Base-by-base conservation (phyloP, 2,329 filamentous ascomycete species). In the Fusarium sp. region DNA sequence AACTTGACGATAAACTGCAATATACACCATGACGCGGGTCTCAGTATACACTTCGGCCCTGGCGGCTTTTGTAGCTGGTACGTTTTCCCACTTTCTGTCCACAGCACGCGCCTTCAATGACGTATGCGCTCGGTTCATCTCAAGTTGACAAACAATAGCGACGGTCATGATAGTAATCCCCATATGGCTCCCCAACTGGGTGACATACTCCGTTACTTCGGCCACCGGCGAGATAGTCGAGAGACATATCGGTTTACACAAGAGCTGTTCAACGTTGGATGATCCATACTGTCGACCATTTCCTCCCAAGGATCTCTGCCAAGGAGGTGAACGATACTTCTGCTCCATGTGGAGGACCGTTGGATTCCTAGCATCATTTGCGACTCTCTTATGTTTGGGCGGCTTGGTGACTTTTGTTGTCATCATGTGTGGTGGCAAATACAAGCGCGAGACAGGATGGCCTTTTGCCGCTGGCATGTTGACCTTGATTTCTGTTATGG, bases 291-390 rank as follows among this genome's bases (percentile, higher is more conserved):
- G 93, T 81, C 85, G 85, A 59, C 69, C 73, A 18, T 83, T 81
- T 53, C 81, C 81, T 20, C 74, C 75, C 25, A 74, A 75, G 25
- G 76, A 80, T 36, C 65, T 82, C 29, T 84, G 82, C 64, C 76
- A 79, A 29, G 81, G 76, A n/a, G 80, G 76, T 31, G 88, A 91
- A 75, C 87, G 90, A 56, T 90, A 91, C 77, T 98, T 98, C 83
- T 98, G 96, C 85, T 92, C 91, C 76, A 92, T 97, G 87, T 99
- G 95, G 95, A 89, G 93, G 65, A 94, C 91, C 31, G 91, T 94
- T 39, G 94, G 93, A 29, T 98, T 98, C 82, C 83, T 97, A 72
- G 94, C 97, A 84, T 93, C 91, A 57, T 93, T 98, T 76, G 89
- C 93, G 12, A 89, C 94, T 41, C 90, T 97, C n/a, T 80, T 96